A percentile compares a stretch with the other conserved stretches of the same genome.
Evolutionary conservation across 805 yeast species (phyloP).

Genomic region (Clavispora fructus): DNA sequence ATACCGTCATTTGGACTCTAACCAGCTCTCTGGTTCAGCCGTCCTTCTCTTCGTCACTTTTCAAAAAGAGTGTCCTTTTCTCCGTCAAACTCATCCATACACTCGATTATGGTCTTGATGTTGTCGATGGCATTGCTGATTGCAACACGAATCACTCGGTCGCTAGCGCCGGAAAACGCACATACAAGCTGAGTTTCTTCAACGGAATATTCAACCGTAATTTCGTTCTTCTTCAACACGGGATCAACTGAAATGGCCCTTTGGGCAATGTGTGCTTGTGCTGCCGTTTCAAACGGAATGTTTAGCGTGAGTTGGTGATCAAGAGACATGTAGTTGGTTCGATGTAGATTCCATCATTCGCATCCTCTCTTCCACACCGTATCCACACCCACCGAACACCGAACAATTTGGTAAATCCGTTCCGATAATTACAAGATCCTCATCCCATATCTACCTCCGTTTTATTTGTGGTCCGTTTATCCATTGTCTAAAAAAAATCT

Average conservation of each 20-base stretch:
- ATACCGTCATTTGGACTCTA: too few relatives aligned
- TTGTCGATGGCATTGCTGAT: conserved; percentile 77
- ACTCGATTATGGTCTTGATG: conserved; percentile 70
- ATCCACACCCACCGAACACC: neutral
- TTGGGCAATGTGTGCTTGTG: conserved; percentile 62
- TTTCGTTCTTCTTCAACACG: conserved; percentile 64
- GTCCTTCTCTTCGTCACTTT: neutral
- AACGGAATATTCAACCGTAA: conserved; percentile 42
- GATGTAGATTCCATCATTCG: neutral
- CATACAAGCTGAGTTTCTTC: conserved; percentile 37
- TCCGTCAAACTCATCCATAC: conserved; percentile 65
- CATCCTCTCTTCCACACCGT: neutral
- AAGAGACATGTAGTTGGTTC: conserved; percentile 1
- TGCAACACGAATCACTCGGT: conserved; percentile 76
- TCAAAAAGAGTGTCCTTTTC: conserved; percentile 14
- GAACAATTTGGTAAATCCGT: neutral
- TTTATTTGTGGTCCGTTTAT: neutral
- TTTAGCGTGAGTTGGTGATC: conserved; percentile 29
- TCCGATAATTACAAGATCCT: too few relatives aligned
- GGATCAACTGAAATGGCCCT: conserved; percentile 74
- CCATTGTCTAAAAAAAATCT: neutral
- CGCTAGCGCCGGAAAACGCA: conserved; percentile 57
- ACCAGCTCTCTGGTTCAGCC: too few relatives aligned
- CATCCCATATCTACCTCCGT: too few relatives aligned
- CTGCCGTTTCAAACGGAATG: conserved; percentile 57